Base-by-base conservation (phyloP, 2,329 filamentous ascomycete species). In the Nemania sp. region DNA sequence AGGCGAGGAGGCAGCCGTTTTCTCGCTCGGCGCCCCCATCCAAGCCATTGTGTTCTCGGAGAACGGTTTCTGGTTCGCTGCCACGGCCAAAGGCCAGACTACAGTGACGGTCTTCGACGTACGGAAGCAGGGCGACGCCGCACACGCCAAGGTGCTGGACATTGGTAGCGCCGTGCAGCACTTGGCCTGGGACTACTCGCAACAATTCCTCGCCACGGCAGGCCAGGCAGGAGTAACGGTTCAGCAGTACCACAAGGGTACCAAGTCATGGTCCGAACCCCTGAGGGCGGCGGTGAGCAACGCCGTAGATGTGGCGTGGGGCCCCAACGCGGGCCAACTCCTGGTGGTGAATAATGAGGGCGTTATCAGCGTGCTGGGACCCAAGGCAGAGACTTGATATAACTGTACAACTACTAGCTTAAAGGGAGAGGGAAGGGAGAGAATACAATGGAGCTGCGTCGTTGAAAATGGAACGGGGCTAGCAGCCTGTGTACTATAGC, bases 31-130 rank as follows among this genome's bases (percentile, higher is more conserved):
- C 6, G 84, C 85, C 0, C 85, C 91, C 0, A 81, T 97, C 3
- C 84, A 89, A 64, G 83, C 85, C 9, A 75, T 99, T 34, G 80
- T 82, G 54, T 99, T 99, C 74, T 97, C 92, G 0, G 94, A 99
- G 72, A 99, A 99, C 64, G 94, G 94, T 20, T 96, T 90, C 65
- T 97, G 92, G 90, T 86, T 99, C 60, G 93, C 93, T 1, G 89
- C 91, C 5, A 86, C 87, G 6, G 85, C 88, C 54, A 86, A 91
- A 71, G 86, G 85, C 24, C 89, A 91, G 61, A 89, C 85, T 19
- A 86, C 80, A 20, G 86, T 96, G 31, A 89, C 89, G 8, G 84
- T 97, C 49, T 97, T 95, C 79, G 93, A 97, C 72, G 80, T 99
- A 56, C 87, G 94, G 64, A 97, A 96, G 74, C 86, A 96, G 63